These are phyloP conservation scores for Drechslera avenae DNA, from an alignment of 2,329 filamentous ascomycete species.

Conservation along the genomic window DNA sequence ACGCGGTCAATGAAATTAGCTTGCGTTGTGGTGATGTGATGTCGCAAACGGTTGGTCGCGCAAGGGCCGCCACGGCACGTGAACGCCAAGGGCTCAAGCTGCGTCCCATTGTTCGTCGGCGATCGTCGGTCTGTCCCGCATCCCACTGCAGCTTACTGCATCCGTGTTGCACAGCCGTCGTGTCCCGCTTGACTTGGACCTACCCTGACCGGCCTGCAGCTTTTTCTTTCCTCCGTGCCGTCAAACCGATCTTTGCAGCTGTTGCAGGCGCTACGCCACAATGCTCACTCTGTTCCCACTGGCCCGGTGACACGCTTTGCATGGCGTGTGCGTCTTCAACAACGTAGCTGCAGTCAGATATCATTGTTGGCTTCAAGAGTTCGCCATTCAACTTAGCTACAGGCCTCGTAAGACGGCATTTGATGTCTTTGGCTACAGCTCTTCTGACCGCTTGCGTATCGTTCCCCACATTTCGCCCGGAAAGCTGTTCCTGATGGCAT, in stretches of 20 bases:
- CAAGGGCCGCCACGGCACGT: conserved; percentile 10
- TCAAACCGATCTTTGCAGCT: conserved; percentile 11
- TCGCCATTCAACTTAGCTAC: background rate
- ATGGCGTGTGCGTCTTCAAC: background rate
- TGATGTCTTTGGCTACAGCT: conserved; percentile 2
- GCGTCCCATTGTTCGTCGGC: conserved; percentile 1
- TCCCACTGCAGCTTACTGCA: conserved; percentile 14
- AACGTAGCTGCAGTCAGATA: background rate
- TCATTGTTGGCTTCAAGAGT: background rate
- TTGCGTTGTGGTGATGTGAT: background rate
- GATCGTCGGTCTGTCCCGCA: background rate
- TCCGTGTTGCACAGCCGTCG: conserved; percentile 1
- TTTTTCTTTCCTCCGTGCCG: conserved; percentile 17
- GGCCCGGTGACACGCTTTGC: conserved; percentile 5
- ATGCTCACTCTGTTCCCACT: conserved; percentile 3
- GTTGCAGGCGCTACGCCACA: no score
- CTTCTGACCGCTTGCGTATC: conserved; percentile 3
- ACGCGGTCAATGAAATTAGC: background rate
- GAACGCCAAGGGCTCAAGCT: conserved; percentile 1
- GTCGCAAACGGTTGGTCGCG: background rate
- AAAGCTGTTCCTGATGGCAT: conserved; percentile 6
- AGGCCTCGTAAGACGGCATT: background rate
- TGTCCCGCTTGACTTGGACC: background rate
- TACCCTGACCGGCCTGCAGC: background rate
- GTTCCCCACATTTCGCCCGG: conserved; percentile 1